Percentiles rank a stretch among this genome's conserved stretches.
These are phyloP conservation scores for Entomophthora muscae DNA, from an alignment of 371 early-diverging fungal genomes.

Conservation along the genomic window DNA sequence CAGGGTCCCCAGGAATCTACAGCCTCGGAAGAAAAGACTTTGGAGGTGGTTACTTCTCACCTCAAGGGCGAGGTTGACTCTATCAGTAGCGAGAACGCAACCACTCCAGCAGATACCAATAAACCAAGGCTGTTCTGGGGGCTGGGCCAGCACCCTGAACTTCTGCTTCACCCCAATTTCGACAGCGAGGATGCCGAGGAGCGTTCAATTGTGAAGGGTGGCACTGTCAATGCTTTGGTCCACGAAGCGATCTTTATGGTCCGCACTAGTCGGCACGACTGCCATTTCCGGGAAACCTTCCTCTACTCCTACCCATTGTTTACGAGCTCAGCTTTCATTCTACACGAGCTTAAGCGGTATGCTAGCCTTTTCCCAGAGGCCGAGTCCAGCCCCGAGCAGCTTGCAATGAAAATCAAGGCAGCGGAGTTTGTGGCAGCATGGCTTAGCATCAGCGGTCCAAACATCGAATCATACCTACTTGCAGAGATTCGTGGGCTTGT, in stretches of 20 bases:
- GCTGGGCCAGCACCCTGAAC: slow-evolving; percentile 27
- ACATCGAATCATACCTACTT: slow-evolving; percentile 9
- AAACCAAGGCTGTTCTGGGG: slow-evolving; percentile 24
- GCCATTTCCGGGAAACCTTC: slow-evolving; percentile 22
- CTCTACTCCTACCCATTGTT: slow-evolving; percentile 36
- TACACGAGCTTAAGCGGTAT: slow-evolving; percentile 29
- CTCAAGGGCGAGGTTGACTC: not conserved
- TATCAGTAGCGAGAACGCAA: not conserved
- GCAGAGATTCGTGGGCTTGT: slow-evolving; percentile 7
- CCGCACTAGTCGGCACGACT: slow-evolving; percentile 10
- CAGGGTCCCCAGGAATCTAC: not conserved
- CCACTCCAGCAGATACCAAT: slow-evolving; percentile 9
- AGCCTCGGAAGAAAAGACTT: not conserved
- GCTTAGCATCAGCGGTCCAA: slow-evolving; percentile 13
- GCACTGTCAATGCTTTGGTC: slow-evolving; percentile 38
- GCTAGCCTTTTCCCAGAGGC: slow-evolving; percentile 17
- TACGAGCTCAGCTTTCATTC: slow-evolving; percentile 24
- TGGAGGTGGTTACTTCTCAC: not conserved
- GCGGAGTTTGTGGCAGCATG: slow-evolving; percentile 13
- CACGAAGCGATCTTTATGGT: slow-evolving; percentile 33
- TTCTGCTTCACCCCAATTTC: slow-evolving; percentile 15
- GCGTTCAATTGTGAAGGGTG: slow-evolving; percentile 20
- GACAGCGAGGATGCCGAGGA: not conserved
- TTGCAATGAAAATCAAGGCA: slow-evolving; percentile 13
- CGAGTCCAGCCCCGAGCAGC: slow-evolving; percentile 8